Percentiles rank a stretch among this genome's conserved stretches.
phyloP scores from a whole-genome alignment of 2,329 filamentous ascomycete genomes.

The Pseudogymnoascus sp. region DNA sequence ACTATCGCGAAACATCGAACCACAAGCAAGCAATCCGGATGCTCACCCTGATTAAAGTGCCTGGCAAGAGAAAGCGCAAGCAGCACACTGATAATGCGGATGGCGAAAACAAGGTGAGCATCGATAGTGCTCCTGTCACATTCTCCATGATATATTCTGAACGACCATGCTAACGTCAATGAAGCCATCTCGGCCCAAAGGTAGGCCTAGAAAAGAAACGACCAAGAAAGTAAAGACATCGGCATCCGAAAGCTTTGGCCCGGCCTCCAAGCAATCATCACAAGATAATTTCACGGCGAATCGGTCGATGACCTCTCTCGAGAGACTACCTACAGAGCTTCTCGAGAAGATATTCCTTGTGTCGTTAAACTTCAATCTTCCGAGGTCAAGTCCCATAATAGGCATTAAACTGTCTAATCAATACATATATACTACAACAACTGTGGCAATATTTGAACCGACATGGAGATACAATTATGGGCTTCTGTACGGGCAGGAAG shows the following conservation, averaged over 20 bases:
- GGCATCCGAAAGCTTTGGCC: not conserved
- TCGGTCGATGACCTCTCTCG: slow-evolving; percentile 22
- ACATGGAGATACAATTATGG: slow-evolving; percentile 19
- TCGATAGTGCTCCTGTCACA: not conserved
- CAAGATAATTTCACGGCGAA: slow-evolving; percentile 23
- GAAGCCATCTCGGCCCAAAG: not conserved
- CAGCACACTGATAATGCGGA: slow-evolving; percentile 13
- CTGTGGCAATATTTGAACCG: slow-evolving; percentile 21
- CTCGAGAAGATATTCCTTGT: slow-evolving; percentile 24
- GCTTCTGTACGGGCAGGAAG: not conserved
- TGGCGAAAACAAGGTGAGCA: not conserved
- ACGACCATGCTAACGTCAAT: not conserved
- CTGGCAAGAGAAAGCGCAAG: slow-evolving; percentile 22
- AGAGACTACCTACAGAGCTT: slow-evolving; percentile 25
- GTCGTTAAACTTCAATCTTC: slow-evolving; percentile 23
- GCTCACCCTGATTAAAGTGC: slow-evolving; percentile 24
- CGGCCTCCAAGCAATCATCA: slow-evolving; percentile 12
- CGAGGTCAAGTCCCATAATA: slow-evolving; percentile 24
- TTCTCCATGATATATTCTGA: not conserved
- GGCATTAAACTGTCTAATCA: slow-evolving; percentile 23
- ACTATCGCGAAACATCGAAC: not conserved
- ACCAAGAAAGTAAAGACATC: not conserved
- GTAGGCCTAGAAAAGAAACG: slow-evolving; percentile 4
- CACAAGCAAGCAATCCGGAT: slow-evolving; percentile 1
- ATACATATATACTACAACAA: slow-evolving; percentile 18